Evolutionary conservation across 2,329 filamentous ascomycete genomes (phyloP).

Genomic region (Aspergillus chevalieri): DNA sequence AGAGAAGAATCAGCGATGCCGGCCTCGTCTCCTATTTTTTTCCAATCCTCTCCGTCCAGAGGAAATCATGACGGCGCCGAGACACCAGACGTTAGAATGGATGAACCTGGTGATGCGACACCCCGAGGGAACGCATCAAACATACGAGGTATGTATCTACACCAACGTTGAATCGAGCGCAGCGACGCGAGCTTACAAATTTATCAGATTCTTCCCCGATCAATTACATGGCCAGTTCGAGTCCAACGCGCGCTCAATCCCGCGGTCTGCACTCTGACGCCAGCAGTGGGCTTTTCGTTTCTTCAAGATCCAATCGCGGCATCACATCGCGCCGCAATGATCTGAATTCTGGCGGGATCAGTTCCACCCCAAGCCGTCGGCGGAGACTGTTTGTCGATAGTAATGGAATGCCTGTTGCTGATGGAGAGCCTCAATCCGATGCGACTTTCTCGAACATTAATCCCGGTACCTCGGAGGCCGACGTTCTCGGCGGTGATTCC

Average conservation of each 20-base stretch:
- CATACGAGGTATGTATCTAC: conserved; percentile 33
- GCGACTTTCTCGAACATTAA: conserved; percentile 64
- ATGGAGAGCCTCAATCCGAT: conserved; percentile 48
- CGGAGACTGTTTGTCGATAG: conserved; percentile 60
- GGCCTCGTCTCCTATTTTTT: conserved; percentile 77
- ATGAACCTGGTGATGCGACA: conserved; percentile 40
- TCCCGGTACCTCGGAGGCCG: conserved; percentile 85
- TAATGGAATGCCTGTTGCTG: conserved; percentile 53
- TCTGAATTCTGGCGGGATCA: conserved; percentile 72
- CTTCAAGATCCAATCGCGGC: conserved; percentile 47
- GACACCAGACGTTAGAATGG: conserved; percentile 37
- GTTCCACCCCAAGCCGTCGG: conserved; percentile 46
- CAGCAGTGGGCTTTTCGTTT: conserved; percentile 81
- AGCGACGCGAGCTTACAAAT: neutral
- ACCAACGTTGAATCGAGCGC: neutral
- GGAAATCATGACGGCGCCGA: conserved; percentile 37
- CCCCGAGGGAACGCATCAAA: conserved; percentile 33
- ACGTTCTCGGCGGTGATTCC: conserved; percentile 73
- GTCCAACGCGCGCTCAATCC: conserved; percentile 58
- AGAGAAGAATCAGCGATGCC: conserved; percentile 39
- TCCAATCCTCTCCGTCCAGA: conserved; percentile 55
- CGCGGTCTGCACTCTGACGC: conserved; percentile 62
- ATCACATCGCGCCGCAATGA: conserved; percentile 67
- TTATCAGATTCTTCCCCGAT: conserved; percentile 80
- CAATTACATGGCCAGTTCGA: conserved; percentile 84